Evolutionary conservation across 1,284 basidiomycete species (phyloP).

Genomic region (Coniophora puteana): DNA sequence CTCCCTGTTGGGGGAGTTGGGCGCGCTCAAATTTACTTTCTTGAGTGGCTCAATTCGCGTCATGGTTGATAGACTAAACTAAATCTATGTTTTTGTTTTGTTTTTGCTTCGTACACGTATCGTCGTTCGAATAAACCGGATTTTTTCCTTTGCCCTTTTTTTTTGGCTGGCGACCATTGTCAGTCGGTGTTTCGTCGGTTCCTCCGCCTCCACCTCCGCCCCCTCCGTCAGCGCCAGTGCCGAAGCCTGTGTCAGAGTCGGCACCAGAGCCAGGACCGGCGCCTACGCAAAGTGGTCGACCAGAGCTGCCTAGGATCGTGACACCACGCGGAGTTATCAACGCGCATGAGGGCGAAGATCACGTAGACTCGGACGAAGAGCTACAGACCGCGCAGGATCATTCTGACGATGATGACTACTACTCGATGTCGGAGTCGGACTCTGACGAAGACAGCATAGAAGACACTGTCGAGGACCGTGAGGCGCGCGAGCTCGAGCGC

Average conservation of each 20-base stretch:
- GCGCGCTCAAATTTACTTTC: slow-evolving; percentile 59
- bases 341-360: too few species aligned
- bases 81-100: slow-evolving; percentile 54
- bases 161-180: not conserved
- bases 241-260: not conserved
- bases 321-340: too few species aligned
- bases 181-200: not conserved
- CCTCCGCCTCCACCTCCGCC: not conserved
- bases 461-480: slow-evolving; percentile 49
- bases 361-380: slow-evolving; percentile 29
- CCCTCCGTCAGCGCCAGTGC: not conserved
- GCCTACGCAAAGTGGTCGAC: too few species aligned
- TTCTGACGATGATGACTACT: slow-evolving; percentile 41
- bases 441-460: slow-evolving; percentile 38
- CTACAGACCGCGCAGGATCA: slow-evolving; percentile 9
- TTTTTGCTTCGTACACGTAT: slow-evolving; percentile 44
- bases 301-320: not conserved
- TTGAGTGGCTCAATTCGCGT: slow-evolving; percentile 35
- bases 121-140: slow-evolving; percentile 23
- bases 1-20: slow-evolving; percentile 47
- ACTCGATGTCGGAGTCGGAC: slow-evolving; percentile 54
- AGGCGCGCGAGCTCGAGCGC: slow-evolving; percentile 72
- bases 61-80: slow-evolving; percentile 67
- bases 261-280: slow-evolving; percentile 10
- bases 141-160: slow-evolving; percentile 20